These are phyloP conservation scores for Mycena rosella DNA, from an alignment of 768 basidiomycete genomes.

Conservation along the genomic window DNA sequence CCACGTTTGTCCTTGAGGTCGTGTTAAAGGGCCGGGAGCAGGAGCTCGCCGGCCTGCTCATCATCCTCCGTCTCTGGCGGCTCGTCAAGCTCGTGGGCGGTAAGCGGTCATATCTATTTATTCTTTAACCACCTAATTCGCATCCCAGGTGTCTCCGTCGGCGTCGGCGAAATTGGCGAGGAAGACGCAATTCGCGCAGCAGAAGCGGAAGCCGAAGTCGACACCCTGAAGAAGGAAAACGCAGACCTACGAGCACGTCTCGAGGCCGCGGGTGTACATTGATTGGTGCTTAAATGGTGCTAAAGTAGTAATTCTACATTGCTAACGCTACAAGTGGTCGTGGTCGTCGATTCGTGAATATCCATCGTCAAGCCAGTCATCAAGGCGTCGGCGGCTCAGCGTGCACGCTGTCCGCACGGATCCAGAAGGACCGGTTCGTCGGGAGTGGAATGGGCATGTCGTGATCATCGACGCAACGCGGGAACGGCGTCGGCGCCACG, in stretches of 20 bases:
- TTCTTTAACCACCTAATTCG: background rate
- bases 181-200: conserved; percentile 62
- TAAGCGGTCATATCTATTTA: conserved; percentile 35
- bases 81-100: conserved; percentile 78
- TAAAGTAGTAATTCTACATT: conserved; percentile 16
- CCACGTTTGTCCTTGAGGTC: conserved; percentile 81
- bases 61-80: conserved; percentile 85
- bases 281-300: conserved; percentile 8
- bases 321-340: conserved; percentile 33
- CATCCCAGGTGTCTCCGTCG: conserved; percentile 75
- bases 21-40: conserved; percentile 75
- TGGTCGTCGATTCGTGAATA: conserved; percentile 20
- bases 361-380: background rate
- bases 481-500: conserved; percentile 26
- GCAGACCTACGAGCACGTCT: conserved; percentile 60
- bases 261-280: conserved; percentile 23
- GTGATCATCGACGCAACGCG: conserved; percentile 26
- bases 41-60: conserved; percentile 77
- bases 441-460: conserved; percentile 33
- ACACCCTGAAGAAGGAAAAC: conserved; percentile 65
- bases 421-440: conserved; percentile 26
- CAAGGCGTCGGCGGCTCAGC: background rate
- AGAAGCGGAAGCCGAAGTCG: conserved; percentile 63
- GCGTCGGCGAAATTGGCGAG: conserved; percentile 79
- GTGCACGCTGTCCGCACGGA: conserved; percentile 25